Percentiles rank a stretch among this genome's conserved stretches.
These are phyloP conservation scores for Blastomyces silverae DNA, from an alignment of 2,329 filamentous ascomycete species.

Conservation along the genomic window DNA sequence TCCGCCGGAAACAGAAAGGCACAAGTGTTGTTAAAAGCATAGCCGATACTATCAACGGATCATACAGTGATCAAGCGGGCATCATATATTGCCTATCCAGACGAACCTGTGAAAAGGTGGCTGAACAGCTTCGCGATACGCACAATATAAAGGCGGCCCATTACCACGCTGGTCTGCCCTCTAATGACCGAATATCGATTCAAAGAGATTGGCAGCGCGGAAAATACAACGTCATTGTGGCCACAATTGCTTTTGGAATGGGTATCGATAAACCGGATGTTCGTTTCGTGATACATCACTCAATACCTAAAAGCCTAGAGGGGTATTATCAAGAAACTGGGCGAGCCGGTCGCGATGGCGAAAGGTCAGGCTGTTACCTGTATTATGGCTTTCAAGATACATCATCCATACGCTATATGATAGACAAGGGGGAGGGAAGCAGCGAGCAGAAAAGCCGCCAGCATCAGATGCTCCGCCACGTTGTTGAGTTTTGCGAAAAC, in stretches of 20 bases:
- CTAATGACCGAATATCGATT: conserved; percentile 60
- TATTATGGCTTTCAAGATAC: conserved; percentile 80
- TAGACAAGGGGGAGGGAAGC: conserved; percentile 70
- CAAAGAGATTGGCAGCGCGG: conserved; percentile 80
- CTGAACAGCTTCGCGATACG: conserved; percentile 55
- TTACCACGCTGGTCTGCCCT: conserved; percentile 75
- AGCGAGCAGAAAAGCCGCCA: conserved; percentile 76
- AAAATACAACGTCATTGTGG: conserved; percentile 79
- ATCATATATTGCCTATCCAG: conserved; percentile 92
- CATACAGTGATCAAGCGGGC: conserved; percentile 66
- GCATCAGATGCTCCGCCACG: conserved; percentile 73
- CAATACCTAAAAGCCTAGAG: conserved; percentile 87
- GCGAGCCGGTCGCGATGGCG: conserved; percentile 84
- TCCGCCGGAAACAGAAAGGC: conserved; percentile 62
- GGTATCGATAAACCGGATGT: conserved; percentile 99
- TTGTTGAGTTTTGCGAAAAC: conserved; percentile 86
- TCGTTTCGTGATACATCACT: conserved; percentile 90
- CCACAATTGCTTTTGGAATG: conserved; percentile 98
- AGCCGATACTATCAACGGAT: conserved; percentile 55
- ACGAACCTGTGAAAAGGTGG: conserved; percentile 73
- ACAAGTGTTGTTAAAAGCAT: conserved; percentile 50
- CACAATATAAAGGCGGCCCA: conserved; percentile 66
- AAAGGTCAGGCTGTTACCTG: conserved; percentile 79
- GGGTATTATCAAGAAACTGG: conserved; percentile 99
- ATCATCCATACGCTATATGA: conserved; percentile 67